These are phyloP conservation scores for Cyberlindnera euphorbiiphila DNA, from an alignment of 805 yeast species.

Conservation along the genomic window DNA sequence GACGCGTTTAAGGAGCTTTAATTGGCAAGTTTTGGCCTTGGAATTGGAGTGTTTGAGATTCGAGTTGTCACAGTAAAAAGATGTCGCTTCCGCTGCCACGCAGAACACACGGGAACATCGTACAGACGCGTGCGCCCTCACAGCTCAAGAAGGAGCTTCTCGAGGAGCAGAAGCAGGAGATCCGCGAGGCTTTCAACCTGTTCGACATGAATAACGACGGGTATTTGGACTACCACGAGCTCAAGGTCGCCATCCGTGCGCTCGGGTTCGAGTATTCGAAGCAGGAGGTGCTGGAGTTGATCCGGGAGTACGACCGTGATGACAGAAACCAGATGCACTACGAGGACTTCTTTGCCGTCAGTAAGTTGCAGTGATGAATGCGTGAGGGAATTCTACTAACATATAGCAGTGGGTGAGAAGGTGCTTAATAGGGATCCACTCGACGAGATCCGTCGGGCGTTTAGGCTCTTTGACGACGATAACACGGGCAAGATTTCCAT, in stretches of 20 bases:
- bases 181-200: slow-evolving; percentile 84
- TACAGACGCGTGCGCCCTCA: slow-evolving; percentile 24
- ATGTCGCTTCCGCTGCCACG: slow-evolving; percentile 20
- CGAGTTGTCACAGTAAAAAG: too few species aligned
- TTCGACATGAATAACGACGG: slow-evolving; percentile 95
- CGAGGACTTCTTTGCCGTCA: slow-evolving; percentile 66
- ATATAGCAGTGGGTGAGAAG: slow-evolving; percentile 61
- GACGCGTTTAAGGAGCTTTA: too few species aligned
- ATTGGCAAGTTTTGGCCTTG: too few species aligned
- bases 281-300: slow-evolving; percentile 68
- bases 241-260: slow-evolving; percentile 86
- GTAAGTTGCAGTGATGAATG: too few species aligned
- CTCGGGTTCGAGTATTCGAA: slow-evolving; percentile 83
- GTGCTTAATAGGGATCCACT: slow-evolving; percentile 87
- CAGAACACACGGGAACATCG: slow-evolving; percentile 8
- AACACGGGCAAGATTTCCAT: slow-evolving; percentile 80
- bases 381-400: slow-evolving; percentile 14
- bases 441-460: slow-evolving; percentile 89
- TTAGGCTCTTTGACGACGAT: slow-evolving; percentile 84
- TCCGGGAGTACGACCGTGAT: slow-evolving; percentile 78
- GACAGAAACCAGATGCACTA: slow-evolving; percentile 68
- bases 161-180: slow-evolving; percentile 87
- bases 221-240: slow-evolving; percentile 83
- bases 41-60: too few species aligned
- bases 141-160: slow-evolving; percentile 62